Conservation (phyloP, 192 early-diverging fungal genomes). For the Gigaspora rosea region DNA sequence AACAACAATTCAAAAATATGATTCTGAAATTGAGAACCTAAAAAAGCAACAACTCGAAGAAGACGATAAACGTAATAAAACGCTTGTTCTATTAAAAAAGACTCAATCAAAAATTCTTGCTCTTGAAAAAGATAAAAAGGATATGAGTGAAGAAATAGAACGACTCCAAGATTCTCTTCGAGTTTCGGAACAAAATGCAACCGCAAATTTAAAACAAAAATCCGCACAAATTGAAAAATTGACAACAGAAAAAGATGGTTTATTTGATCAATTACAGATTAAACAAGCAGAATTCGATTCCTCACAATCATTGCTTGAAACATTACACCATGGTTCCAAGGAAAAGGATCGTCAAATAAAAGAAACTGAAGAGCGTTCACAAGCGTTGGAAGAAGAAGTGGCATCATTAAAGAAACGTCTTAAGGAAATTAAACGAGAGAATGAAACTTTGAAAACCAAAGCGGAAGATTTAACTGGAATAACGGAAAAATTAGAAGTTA, state of each 20-base stretch:
- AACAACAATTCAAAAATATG: constrained; percentile 49
- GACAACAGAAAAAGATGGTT: constrained; percentile 45
- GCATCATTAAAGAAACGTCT: constrained; percentile 37
- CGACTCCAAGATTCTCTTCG: constrained; percentile 34
- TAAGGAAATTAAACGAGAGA: constrained; percentile 40
- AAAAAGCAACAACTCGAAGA: constrained; percentile 44
- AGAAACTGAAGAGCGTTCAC: constrained; percentile 53
- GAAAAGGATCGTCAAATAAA: constrained; percentile 49
- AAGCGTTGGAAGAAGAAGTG: constrained; percentile 57
- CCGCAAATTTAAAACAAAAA: constrained; percentile 33
- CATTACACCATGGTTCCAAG: constrained; percentile 55
- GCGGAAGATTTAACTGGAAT: constrained; percentile 46
- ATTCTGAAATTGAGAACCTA: constrained; percentile 42
- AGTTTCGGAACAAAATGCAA: constrained; percentile 36
- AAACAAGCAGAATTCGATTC: constrained; percentile 64
- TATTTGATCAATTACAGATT: constrained; percentile 59
- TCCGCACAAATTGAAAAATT: constrained; percentile 42
- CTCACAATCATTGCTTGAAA: constrained; percentile 57
- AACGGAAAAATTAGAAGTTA: constrained; percentile 38
- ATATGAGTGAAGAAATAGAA: constrained; percentile 46
- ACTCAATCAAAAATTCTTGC: constrained; percentile 54
- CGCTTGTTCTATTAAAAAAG: constrained; percentile 44
- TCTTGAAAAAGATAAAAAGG: constrained; percentile 55
- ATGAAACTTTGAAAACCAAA: constrained; percentile 45
- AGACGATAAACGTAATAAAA: constrained; percentile 53